phyloP scores from a whole-genome alignment of 2,329 filamentous ascomycete species.

The Phialemonium atrogriseum region DNA sequence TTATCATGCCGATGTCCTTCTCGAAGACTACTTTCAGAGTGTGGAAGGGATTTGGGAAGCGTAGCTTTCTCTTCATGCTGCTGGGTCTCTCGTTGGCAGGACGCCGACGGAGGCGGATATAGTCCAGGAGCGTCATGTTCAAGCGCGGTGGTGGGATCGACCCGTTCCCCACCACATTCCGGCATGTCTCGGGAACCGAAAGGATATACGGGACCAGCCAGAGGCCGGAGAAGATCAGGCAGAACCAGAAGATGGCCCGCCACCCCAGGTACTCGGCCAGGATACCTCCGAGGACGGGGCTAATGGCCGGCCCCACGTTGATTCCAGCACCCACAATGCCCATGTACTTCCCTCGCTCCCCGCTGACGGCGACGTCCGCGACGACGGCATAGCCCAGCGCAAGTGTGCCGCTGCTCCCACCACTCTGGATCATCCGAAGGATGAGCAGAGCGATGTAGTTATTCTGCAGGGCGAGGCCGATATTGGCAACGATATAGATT shows the following conservation, averaged over 20 bases:
- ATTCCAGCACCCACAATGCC: conserved; percentile 54
- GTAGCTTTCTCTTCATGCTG: conserved; percentile 32
- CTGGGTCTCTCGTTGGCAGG: conserved; percentile 18
- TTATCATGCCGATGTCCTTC: conserved; percentile 47
- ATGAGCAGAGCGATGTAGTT: conserved; percentile 50
- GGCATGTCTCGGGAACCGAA: conserved; percentile 51
- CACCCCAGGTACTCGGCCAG: conserved; percentile 57
- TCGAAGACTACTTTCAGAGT: conserved; percentile 45
- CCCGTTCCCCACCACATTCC: conserved; percentile 55
- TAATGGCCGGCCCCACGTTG: conserved; percentile 45
- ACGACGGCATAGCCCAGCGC: conserved; percentile 64
- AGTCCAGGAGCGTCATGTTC: conserved; percentile 50
- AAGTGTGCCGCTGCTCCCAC: conserved; percentile 60
- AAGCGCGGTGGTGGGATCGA: conserved; percentile 47
- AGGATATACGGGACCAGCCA: conserved; percentile 47
- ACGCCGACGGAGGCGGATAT: conserved; percentile 28
- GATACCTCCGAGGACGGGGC: conserved; percentile 57
- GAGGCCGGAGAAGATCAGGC: conserved; percentile 42
- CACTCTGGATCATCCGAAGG: conserved; percentile 53
- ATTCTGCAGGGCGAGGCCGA: conserved; percentile 50
- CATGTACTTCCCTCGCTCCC: conserved; percentile 67
- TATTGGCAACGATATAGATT: conserved; percentile 50
- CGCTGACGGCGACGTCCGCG: conserved; percentile 60
- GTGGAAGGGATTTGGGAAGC: conserved; percentile 49
- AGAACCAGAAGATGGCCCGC: conserved; percentile 64